A percentile compares a stretch with the other conserved stretches of the same genome.
These are phyloP conservation scores for Fusarium devonianum DNA, from an alignment of 2,329 filamentous ascomycete species.

Conservation along the genomic window DNA sequence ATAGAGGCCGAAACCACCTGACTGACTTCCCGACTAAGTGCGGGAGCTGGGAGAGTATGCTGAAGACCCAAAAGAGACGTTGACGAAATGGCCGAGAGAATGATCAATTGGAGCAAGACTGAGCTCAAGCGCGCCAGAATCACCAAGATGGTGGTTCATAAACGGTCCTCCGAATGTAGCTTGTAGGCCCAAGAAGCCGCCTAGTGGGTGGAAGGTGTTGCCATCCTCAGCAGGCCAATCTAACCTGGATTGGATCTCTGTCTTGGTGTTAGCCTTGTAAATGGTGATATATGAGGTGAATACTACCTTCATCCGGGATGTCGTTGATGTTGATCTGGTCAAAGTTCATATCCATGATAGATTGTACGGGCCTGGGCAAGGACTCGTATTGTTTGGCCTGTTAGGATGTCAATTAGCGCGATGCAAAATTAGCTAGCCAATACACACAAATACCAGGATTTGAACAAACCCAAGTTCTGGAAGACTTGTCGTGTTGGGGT, in stretches of 20 bases:
- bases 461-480: neutral
- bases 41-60: constrained; percentile 18
- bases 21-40: constrained; percentile 22
- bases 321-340: constrained; percentile 8
- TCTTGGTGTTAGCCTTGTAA: neutral
- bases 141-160: too few relatives aligned
- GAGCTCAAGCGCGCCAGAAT: too few relatives aligned
- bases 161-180: too few relatives aligned
- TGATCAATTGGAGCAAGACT: too few relatives aligned
- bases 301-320: constrained; percentile 4
- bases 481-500: too few relatives aligned
- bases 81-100: too few relatives aligned
- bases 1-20: constrained; percentile 16
- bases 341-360: constrained; percentile 12
- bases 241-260: constrained; percentile 6
- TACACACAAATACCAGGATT: too few relatives aligned
- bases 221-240: too few relatives aligned
- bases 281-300: accelerated
- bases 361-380: neutral
- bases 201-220: too few relatives aligned
- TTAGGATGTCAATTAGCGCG: neutral
- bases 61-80: neutral
- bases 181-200: too few relatives aligned
- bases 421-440: too few relatives aligned
- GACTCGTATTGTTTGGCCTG: neutral